Evolutionary conservation across 2,329 filamentous ascomycete species (phyloP), one percentile per base, ranked within the genome.

Genomic region (Alternaria sp.): DNA sequence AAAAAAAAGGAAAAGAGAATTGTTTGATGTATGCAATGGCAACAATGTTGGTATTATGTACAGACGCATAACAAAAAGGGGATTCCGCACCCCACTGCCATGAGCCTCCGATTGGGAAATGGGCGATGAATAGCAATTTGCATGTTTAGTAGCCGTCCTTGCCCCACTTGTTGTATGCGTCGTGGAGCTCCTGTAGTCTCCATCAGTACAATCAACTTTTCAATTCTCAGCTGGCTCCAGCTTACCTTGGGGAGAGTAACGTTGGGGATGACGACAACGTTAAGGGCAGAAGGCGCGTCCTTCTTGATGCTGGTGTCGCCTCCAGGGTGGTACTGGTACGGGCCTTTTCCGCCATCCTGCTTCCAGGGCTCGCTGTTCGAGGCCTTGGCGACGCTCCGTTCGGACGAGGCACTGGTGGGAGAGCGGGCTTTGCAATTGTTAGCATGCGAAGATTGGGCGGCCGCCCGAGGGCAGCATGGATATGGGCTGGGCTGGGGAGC

Each of bases 131-230:
- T 48, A 28, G 24, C 37, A 40, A 42, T 34, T 28, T 36, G 9
- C 14, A 28, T 36, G 50, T 46, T 62, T 72, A 78, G 82, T 90
- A 98, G 71, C 92, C 93, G 70, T 98, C 95, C 88, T 98, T 98
- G 80, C 95, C 95, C 88, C 92, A 98, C 86, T 99, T 99, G 91
- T 99, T 99, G 88, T 90, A 98, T 83, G 90, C 90, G 72, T 99
- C 95, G 83, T 99, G 95, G 66, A 97, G 87, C 74, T 90, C 86
- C 92, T 96, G 42, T 41, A 23, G 9, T 28, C 23, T 5, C 24
- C 10, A 40, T 63, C 39, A 62, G 51, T 31, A 48, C 14, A 24
- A 23, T 33, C 26, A 24, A 40, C 21, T 40, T 24, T 40, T 2
- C 13, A 36, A 41, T 23, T 14, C 9, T 10, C 13, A 29, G 21